Evolutionary conservation across 148 eudicot species (phyloP).

Genomic region (Camellia sinensis): DNA sequence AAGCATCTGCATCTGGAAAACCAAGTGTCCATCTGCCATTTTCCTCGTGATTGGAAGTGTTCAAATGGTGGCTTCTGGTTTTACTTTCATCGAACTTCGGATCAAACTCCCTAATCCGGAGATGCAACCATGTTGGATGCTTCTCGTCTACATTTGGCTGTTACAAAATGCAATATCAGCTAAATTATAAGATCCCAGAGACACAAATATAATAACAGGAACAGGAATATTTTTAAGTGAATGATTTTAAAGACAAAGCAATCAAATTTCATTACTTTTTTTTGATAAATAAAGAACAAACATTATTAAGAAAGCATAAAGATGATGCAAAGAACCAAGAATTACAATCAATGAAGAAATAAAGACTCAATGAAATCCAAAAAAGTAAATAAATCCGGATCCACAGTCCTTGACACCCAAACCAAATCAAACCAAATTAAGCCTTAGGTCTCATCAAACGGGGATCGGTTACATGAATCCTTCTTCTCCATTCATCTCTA

Average conservation of each 20-base stretch:
- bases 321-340: no score
- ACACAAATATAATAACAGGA: constrained; percentile 1
- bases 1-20: constrained; percentile 39
- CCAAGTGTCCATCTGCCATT: constrained; percentile 58
- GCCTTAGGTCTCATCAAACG: no score
- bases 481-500: no score
- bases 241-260: background rate
- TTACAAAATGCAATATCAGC: background rate
- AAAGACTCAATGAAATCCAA: no score
- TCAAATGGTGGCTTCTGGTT: constrained; percentile 17
- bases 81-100: constrained; percentile 26
- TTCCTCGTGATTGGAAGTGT: constrained; percentile 21
- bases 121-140: constrained; percentile 48
- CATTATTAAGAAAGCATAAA: no score
- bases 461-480: no score
- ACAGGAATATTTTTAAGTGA: background rate
- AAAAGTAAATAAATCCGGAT: no score
- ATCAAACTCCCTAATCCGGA: constrained; percentile 38
- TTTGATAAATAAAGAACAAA: no score
- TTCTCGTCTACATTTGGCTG: constrained; percentile 48
- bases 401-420: no score
- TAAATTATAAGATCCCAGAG: background rate
- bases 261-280: no score
- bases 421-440: no score
- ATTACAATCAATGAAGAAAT: no score